Conservation (phyloP, 1,139 yeast genomes). For the Spencermartinsiella ligniputridi region DNA sequence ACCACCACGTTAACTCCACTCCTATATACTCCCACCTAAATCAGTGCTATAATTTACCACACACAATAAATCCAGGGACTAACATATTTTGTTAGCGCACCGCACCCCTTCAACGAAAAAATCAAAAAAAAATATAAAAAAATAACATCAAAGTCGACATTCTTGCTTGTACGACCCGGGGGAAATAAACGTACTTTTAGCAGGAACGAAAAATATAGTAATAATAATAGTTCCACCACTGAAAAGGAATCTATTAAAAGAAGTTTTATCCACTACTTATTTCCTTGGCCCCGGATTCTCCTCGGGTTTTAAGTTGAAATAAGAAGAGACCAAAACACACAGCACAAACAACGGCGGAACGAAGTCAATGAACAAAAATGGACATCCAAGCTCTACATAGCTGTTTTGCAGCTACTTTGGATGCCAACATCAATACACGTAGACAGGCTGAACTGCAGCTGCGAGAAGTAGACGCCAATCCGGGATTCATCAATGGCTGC, state of each 20-base stretch:
- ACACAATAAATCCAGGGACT: too few species aligned
- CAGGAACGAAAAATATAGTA: too few species aligned
- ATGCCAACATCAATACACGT: conserved; percentile 59
- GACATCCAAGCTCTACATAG: conserved; percentile 62
- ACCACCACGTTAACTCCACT: not conserved
- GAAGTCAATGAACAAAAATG: conserved; percentile 38
- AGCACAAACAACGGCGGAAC: not conserved
- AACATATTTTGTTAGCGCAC: too few species aligned
- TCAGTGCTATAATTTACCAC: conserved; percentile 1
- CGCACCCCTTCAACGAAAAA: too few species aligned
- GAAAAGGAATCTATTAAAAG: too few species aligned
- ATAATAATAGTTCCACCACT: too few species aligned
- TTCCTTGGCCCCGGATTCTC: too few species aligned
- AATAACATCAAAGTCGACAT: too few species aligned
- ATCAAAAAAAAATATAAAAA: not conserved
- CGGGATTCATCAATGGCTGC: conserved; percentile 83
- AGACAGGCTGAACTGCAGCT: conserved; percentile 67
- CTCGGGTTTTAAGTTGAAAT: too few species aligned
- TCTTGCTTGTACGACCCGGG: too few species aligned
- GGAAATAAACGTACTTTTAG: too few species aligned
- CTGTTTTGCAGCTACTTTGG: conserved; percentile 79
- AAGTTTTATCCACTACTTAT: too few species aligned
- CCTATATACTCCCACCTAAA: not conserved
- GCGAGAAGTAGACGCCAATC: conserved; percentile 47
- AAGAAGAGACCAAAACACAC: not conserved